These are phyloP conservation scores for Xerocomus nothofagi DNA, from an alignment of 1,284 basidiomycete species.

Conservation along the genomic window DNA sequence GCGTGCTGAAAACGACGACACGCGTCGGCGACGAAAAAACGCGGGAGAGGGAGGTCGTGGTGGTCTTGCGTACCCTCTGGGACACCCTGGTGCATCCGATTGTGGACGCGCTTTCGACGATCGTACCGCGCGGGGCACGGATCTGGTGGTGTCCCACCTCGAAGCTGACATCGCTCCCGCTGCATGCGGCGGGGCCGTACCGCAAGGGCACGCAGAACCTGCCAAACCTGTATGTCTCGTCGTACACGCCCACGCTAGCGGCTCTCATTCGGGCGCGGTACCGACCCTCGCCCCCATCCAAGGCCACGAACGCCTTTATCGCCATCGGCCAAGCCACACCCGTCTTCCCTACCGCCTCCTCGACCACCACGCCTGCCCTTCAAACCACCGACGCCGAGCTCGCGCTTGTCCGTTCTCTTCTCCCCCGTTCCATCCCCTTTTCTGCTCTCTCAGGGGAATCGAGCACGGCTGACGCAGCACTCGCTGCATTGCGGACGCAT, in stretches of 20 bases:
- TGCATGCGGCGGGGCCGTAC: conserved; percentile 42
- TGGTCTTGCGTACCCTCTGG: conserved; percentile 35
- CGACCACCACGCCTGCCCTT: conserved; percentile 7
- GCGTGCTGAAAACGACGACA: conserved; percentile 12
- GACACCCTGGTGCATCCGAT: conserved; percentile 32
- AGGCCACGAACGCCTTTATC: conserved; percentile 10
- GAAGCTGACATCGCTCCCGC: conserved; percentile 36
- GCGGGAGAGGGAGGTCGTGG: conserved; percentile 20
- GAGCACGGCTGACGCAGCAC: conserved; percentile 11
- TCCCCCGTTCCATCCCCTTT: conserved; percentile 15
- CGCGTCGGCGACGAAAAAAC: conserved; percentile 25
- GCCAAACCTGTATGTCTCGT: conserved; percentile 36
- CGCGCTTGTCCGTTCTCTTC: conserved; percentile 16
- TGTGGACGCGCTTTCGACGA: conserved; percentile 22
- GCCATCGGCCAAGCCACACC: conserved; percentile 26
- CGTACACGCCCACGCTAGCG: conserved; percentile 39
- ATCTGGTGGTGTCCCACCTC: conserved; percentile 50
- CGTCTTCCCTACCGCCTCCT: no score
- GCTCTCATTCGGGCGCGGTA: conserved; percentile 31
- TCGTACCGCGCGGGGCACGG: conserved; percentile 30
- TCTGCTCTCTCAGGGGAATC: conserved; percentile 13
- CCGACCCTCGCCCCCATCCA: not conserved
- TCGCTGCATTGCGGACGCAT: conserved; percentile 17
- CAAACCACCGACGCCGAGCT: conserved; percentile 18
- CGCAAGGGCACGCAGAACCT: conserved; percentile 23